Evolutionary conservation across 2,329 filamentous ascomycete genomes (phyloP).

Genomic region (Tolypocladium paradoxum): DNA sequence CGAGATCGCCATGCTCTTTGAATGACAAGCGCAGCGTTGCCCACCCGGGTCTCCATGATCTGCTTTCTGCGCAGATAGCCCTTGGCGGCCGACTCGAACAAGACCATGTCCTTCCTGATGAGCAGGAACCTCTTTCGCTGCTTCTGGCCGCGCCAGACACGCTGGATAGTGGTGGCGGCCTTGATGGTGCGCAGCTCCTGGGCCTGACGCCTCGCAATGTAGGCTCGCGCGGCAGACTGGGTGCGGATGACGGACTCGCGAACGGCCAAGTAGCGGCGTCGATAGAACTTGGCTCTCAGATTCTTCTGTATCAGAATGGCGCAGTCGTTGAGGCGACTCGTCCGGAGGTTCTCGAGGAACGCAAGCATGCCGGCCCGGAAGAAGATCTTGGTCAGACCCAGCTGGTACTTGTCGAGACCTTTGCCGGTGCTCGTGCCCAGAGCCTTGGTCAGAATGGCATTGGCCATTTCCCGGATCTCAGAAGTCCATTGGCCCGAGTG

Average conservation of each 20-base stretch:
- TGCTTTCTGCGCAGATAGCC: conserved; percentile 83
- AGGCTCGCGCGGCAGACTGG: conserved; percentile 69
- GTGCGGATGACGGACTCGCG: conserved; percentile 69
- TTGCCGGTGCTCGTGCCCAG: conserved; percentile 66
- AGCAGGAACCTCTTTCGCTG: conserved; percentile 70
- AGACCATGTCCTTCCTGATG: conserved; percentile 73
- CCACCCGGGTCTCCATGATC: conserved; percentile 87
- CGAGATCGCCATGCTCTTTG: conserved; percentile 84
- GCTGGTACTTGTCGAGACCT: conserved; percentile 86
- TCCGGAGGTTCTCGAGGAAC: conserved; percentile 89
- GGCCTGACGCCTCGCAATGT: conserved; percentile 64
- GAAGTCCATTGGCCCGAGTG: conserved; percentile 84
- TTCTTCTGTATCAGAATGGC: conserved; percentile 99
- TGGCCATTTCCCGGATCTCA: conserved; percentile 88
- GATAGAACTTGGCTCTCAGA: conserved; percentile 87
- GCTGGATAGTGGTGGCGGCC: conserved; percentile 88
- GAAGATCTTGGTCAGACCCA: conserved; percentile 97
- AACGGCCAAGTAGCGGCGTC: conserved; percentile 80
- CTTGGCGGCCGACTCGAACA: conserved; percentile 84
- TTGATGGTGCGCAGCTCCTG: conserved; percentile 74
- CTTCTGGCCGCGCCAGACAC: conserved; percentile 88
- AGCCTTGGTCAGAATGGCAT: conserved; percentile 81
- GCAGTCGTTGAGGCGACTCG: conserved; percentile 80
- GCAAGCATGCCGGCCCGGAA: conserved; percentile 98
- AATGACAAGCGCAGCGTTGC: conserved; percentile 83